Percentiles rank a stretch among this genome's conserved stretches.
These are phyloP conservation scores for Zygotorulaspora chibaensis DNA, from an alignment of 805 yeast species.

Conservation along the genomic window DNA sequence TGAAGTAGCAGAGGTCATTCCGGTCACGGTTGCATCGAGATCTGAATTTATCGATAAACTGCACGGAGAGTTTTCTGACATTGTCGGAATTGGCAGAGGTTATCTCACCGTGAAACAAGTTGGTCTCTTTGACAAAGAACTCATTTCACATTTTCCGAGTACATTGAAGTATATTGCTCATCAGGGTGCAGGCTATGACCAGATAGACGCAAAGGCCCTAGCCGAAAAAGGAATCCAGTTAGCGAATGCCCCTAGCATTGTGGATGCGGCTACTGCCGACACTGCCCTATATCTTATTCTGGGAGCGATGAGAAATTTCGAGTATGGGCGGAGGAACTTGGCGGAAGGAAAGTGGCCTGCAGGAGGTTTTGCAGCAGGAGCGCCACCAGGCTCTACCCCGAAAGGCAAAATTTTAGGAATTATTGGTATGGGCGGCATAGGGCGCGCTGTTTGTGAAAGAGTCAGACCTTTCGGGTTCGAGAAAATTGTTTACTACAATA, in stretches of 20 bases:
- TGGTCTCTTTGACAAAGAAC: constrained; percentile 57
- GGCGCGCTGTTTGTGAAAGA: constrained; percentile 67
- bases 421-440: constrained; percentile 85
- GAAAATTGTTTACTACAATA: constrained; percentile 64
- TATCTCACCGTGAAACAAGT: constrained; percentile 45
- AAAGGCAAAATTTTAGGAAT: constrained; percentile 68
- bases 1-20: constrained; percentile 3
- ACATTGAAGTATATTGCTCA: constrained; percentile 48
- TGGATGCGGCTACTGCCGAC: constrained; percentile 63
- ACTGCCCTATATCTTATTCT: constrained; percentile 55
- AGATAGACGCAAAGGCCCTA: constrained; percentile 51
- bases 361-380: constrained; percentile 52
- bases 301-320: constrained; percentile 61
- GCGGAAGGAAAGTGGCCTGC: constrained; percentile 56
- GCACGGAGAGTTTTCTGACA: constrained; percentile 24
- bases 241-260: constrained; percentile 57
- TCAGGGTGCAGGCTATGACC: constrained; percentile 68
- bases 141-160: constrained; percentile 47
- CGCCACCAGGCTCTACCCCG: constrained; percentile 64
- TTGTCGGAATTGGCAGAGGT: constrained; percentile 42
- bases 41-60: constrained; percentile 2
- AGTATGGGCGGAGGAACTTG: constrained; percentile 49
- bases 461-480: constrained; percentile 66
- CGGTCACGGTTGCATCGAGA: constrained; percentile 3
- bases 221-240: constrained; percentile 48